Percentiles rank a stretch among this genome's conserved stretches.
Conservation (phyloP, 2,329 filamentous ascomycete genomes). For the Fusarium temperatum region DNA sequence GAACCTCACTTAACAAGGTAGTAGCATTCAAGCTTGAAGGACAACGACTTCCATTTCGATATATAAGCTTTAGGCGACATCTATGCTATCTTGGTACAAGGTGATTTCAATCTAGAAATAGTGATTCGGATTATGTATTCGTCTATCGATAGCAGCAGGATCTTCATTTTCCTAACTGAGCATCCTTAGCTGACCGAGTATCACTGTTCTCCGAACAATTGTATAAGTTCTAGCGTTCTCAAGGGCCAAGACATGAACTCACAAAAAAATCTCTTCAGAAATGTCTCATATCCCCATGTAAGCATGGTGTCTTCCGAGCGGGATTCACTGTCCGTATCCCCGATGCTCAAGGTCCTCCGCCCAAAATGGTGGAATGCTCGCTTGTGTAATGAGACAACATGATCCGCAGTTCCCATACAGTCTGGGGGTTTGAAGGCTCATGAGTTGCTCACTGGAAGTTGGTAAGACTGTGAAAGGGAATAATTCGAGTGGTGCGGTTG, state of each 20-base stretch:
- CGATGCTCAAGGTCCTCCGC: conserved; percentile 9
- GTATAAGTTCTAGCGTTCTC: not conserved
- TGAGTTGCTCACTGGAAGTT: not conserved
- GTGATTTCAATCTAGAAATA: too few species aligned
- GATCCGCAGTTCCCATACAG: too few species aligned
- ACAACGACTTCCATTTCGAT: not conserved
- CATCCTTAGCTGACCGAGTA: not conserved
- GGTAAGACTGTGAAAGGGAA: not conserved
- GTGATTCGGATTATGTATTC: accelerated
- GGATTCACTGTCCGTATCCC: conserved; percentile 1
- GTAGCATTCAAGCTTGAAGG: not conserved
- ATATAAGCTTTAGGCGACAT: not conserved
- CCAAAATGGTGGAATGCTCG: conserved; percentile 4
- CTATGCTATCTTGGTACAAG: accelerated
- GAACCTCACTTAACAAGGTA: not conserved
- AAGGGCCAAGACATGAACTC: not conserved
- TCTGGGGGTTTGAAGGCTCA: not conserved
- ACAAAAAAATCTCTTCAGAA: not conserved
- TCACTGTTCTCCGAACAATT: not conserved
- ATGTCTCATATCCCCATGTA: not conserved
- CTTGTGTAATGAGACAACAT: not conserved
- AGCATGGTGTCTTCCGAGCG: not conserved
- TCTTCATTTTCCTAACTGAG: not conserved
- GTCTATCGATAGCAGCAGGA: not conserved
- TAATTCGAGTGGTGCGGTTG: not conserved